phyloP scores from a whole-genome alignment of 805 yeast genomes.

The Komagataella populi region DNA sequence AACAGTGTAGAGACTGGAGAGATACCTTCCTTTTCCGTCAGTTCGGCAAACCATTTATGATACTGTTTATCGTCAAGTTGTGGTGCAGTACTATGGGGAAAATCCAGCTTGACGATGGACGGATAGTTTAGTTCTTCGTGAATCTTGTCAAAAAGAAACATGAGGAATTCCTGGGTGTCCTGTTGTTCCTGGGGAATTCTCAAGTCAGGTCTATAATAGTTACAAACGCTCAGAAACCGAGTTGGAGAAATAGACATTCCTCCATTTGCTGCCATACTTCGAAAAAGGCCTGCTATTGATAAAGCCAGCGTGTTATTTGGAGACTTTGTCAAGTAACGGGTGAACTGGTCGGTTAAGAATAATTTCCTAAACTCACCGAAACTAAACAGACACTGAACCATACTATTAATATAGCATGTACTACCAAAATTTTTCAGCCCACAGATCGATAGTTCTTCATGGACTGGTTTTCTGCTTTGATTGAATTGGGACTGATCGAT shows the following conservation, averaged over 20 bases:
- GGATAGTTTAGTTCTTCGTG: conserved; percentile 44
- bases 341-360: conserved; percentile 31
- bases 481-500: neutral
- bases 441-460: conserved; percentile 34
- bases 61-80: conserved; percentile 28
- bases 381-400: conserved; percentile 58
- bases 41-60: conserved; percentile 43
- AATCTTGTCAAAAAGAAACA: conserved; percentile 50
- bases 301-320: conserved; percentile 21
- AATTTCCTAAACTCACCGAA: conserved; percentile 32
- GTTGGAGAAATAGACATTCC: conserved; percentile 53
- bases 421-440: conserved; percentile 59
- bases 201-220: conserved; percentile 50
- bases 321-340: conserved; percentile 19
- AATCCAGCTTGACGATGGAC: conserved; percentile 9
- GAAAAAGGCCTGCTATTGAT: conserved; percentile 39
- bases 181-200: conserved; percentile 66
- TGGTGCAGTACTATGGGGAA: conserved; percentile 7
- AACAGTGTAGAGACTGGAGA: conserved; percentile 55
- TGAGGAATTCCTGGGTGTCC: conserved; percentile 67
- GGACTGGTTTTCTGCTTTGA: conserved; percentile 5
- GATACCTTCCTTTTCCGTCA: conserved; percentile 40
- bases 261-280: conserved; percentile 44
- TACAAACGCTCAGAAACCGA: conserved; percentile 31
- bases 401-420: conserved; percentile 66